Conservation (phyloP, 495 filamentous ascomycete species). For the Gamarada debralockiae region DNA sequence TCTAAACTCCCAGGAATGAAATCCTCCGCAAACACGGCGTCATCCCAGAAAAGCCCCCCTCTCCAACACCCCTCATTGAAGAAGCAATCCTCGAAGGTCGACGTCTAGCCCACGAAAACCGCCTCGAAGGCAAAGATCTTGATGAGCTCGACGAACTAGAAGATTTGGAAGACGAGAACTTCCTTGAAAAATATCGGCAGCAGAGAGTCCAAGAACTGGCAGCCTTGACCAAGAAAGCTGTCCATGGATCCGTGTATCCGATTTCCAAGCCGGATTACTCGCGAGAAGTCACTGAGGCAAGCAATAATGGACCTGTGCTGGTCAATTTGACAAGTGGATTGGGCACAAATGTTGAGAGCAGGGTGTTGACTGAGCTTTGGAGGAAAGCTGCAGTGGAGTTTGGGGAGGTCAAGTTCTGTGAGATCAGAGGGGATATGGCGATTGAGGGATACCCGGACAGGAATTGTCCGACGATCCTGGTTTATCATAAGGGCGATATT, state of each 20-base stretch:
- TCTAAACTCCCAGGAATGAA: conserved; percentile 71
- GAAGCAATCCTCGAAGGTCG: conserved; percentile 87
- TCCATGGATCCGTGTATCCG: conserved; percentile 88
- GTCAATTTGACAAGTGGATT: conserved; percentile 80
- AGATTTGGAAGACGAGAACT: conserved; percentile 86
- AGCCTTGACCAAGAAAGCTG: conserved; percentile 64
- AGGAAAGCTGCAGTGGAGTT: conserved; percentile 74
- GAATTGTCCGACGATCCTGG: conserved; percentile 90
- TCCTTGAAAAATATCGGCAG: conserved; percentile 81
- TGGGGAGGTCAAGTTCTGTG: conserved; percentile 95
- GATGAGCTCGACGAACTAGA: conserved; percentile 93
- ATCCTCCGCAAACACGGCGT: conserved; percentile 95
- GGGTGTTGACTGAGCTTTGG: conserved; percentile 84
- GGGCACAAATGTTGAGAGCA: conserved; percentile 77
- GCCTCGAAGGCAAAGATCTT: conserved; percentile 87
- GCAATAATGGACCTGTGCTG: conserved; percentile 65
- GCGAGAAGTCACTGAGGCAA: conserved; percentile 90
- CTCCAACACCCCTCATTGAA: conserved; percentile 89
- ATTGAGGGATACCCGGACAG: conserved; percentile 95
- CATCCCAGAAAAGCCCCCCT: conserved; percentile 94
- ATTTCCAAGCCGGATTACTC: conserved; percentile 91
- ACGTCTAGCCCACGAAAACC: conserved; percentile 77
- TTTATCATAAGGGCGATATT: conserved; percentile 91
- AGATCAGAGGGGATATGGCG: conserved; percentile 88
- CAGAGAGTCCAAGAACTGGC: conserved; percentile 80